Conservation (phyloP, 306 rosid species). For the Glycine tomentella region DNA sequence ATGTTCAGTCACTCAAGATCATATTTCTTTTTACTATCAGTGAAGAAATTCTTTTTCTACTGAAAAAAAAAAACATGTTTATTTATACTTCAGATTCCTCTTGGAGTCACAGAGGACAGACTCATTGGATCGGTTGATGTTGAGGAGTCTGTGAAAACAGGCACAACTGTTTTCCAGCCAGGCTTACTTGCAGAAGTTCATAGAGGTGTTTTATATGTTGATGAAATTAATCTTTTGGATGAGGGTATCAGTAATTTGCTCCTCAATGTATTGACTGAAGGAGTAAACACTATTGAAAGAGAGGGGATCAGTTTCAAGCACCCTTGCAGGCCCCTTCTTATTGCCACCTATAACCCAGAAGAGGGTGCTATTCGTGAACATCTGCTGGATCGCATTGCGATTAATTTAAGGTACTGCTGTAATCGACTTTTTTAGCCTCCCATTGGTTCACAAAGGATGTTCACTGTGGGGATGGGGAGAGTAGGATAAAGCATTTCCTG, state of each 20-base stretch:
- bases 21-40: constrained; percentile 21
- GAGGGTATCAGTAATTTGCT: constrained; percentile 99
- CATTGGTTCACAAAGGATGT: not conserved
- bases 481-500: constrained; percentile 28
- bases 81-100: constrained; percentile 77
- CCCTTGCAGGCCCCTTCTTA: constrained; percentile 95
- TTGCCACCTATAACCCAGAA: constrained; percentile 97
- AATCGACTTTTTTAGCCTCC: constrained; percentile 12
- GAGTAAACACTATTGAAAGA: constrained; percentile 94
- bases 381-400: constrained; percentile 88
- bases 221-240: constrained; percentile 95
- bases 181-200: constrained; percentile 99
- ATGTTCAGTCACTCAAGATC: constrained; percentile 37
- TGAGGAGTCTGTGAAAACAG: constrained; percentile 93
- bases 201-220: constrained; percentile 95
- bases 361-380: constrained; percentile 98
- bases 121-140: constrained; percentile 99
- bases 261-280: constrained; percentile 93
- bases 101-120: constrained; percentile 98
- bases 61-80: constrained; percentile 15
- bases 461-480: constrained; percentile 23
- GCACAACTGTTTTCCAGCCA: constrained; percentile 96
- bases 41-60: not conserved
- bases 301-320: constrained; percentile 98
- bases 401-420: constrained; percentile 83